Conservation (phyloP, 2,329 filamentous ascomycete genomes). For the Trichoderma simmonsii region DNA sequence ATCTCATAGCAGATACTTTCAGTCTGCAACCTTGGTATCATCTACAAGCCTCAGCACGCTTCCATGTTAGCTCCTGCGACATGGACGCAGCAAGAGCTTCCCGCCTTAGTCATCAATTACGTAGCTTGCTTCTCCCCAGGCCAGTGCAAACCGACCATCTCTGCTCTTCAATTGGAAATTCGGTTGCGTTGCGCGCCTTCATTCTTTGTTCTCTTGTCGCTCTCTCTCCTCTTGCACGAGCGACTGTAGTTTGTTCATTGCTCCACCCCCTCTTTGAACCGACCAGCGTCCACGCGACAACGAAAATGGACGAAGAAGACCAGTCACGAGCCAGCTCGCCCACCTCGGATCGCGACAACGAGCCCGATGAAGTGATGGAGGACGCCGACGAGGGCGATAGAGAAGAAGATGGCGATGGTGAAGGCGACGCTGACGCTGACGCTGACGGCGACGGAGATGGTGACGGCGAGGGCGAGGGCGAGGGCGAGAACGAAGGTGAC, state of each 20-base stretch:
- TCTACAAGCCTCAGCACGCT: not conserved
- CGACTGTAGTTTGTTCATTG: not conserved
- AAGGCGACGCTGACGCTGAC: constrained; percentile 38
- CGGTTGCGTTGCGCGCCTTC: not conserved
- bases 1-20: not conserved
- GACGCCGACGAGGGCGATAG: constrained; percentile 42
- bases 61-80: not conserved
- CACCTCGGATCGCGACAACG: constrained; percentile 38
- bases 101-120: not conserved
- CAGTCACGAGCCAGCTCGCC: constrained; percentile 32
- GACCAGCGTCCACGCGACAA: not conserved
- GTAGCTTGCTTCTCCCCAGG: not conserved
- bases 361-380: constrained; percentile 59
- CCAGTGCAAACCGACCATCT: not conserved
- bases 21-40: not conserved
- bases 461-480: constrained; percentile 52
- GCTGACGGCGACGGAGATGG: constrained; percentile 38
- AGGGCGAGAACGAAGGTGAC: constrained; percentile 42
- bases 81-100: not conserved
- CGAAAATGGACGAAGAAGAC: constrained; percentile 36
- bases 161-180: not conserved
- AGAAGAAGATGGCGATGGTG: constrained; percentile 49
- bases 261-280: not conserved
- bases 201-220: not conserved
- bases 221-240: not conserved